A percentile compares a stretch with the other conserved stretches of the same genome.
Evolutionary conservation across 805 yeast species (phyloP).

Genomic region (Barnettozyma sucrosica): DNA sequence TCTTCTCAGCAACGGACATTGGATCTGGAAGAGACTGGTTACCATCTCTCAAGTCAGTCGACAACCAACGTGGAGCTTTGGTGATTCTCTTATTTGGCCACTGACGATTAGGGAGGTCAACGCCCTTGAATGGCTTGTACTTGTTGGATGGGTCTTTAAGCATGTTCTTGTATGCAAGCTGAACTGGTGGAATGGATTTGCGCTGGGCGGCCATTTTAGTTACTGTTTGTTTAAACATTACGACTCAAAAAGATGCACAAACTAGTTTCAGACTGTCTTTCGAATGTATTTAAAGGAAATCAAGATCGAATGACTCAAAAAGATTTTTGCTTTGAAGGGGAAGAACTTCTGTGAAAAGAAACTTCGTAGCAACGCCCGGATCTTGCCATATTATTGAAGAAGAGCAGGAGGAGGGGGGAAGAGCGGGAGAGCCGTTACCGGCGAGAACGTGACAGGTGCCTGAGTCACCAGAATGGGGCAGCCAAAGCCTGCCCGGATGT

Average conservation of each 20-base stretch:
- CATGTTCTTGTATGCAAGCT: constrained; percentile 41
- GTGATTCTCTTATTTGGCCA: constrained; percentile 67
- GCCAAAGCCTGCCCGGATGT: not conserved
- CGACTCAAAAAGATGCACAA: not conserved
- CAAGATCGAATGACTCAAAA: constrained; percentile 1
- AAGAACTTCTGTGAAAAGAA: not conserved
- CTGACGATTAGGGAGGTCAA: constrained; percentile 53
- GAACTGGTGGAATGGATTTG: constrained; percentile 24
- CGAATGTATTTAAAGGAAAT: not conserved
- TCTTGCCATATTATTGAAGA: not conserved
- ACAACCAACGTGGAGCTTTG: constrained; percentile 75
- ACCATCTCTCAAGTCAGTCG: constrained; percentile 78
- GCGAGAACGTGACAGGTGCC: not conserved
- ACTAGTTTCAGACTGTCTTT: not conserved
- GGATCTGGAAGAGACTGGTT: constrained; percentile 81
- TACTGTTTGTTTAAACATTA: constrained; percentile 22
- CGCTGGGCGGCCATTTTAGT: constrained; percentile 23
- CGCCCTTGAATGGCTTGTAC: constrained; percentile 50
- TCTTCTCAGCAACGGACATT: constrained; percentile 69
- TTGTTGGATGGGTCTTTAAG: constrained; percentile 63
- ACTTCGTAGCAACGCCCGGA: not conserved
- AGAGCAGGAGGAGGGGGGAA: too few species aligned
- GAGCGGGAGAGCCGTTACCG: not conserved
- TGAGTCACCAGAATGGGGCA: not conserved
- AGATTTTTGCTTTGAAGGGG: not conserved